Evolutionary conservation across 371 early-diverging fungal species (phyloP), one percentile per base, ranked within the genome.

Genomic region (Mortierella sp.): DNA sequence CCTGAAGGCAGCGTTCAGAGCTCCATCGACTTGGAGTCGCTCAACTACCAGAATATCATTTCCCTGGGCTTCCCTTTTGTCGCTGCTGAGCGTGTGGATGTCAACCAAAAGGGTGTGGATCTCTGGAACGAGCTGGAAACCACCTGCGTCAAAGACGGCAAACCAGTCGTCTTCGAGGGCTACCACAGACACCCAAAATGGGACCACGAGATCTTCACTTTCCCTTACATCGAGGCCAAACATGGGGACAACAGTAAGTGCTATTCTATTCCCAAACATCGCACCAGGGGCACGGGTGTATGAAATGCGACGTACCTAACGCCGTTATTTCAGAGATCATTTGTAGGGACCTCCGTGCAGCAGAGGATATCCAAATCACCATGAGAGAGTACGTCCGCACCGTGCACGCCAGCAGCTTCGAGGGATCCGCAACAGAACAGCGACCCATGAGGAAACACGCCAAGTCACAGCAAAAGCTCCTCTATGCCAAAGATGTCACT

Each of bases 111-210:
- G 2, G 56, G 28, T 8, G 54, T 45, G 19, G 46, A 76, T 8
- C 61, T 76, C 12, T 58, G 81, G 9, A 26, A 34, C 1, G 47
- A 66, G 8, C 61, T 81, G 13, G 74, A 84, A 26, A 42, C 63
- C 16, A 53, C 72, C 1, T 81, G 83, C 57, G 78, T 82, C 18
- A 52, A 72, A 2, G 38, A 66, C 8, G 86, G 84, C 19, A 60
- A 68, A 3, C 88, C 88, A 0, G 39, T 85, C 7, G 82, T 86
- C 16, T 59, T 88, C 24, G 79, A 80, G 24, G 78, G 81, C 34
- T 72, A 82, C 51, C 66, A 88, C 50, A 61, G 62, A 18, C 61
- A 65, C 10, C 53, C 53, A 10, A 18, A 39, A 0, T 88, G 84
- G 83, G 49, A 80, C 8, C 19, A 34, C 0, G 58, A 68, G 0